Evolutionary conservation across 495 filamentous ascomycete genomes (phyloP).

Genomic region (Patellaria atrata): DNA sequence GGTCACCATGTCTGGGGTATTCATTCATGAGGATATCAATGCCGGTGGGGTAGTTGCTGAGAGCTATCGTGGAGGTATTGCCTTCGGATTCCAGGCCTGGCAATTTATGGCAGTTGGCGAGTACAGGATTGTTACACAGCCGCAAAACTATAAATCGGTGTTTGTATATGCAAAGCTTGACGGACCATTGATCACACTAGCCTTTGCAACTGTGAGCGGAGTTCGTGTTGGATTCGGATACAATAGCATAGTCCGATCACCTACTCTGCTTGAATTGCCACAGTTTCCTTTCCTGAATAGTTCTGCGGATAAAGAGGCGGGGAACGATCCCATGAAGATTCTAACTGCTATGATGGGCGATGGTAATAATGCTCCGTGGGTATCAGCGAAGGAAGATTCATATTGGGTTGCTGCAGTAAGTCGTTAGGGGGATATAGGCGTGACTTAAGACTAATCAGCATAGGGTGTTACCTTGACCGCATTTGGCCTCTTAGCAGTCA

Average conservation of each 20-base stretch:
- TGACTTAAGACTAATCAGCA: no score
- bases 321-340: background rate
- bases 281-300: background rate
- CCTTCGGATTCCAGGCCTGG: slow-evolving; percentile 1
- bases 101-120: slow-evolving; percentile 3
- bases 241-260: background rate
- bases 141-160: background rate
- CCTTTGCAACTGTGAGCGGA: slow-evolving; percentile 10
- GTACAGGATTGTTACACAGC: background rate
- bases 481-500: slow-evolving; percentile 29
- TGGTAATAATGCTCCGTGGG: slow-evolving; percentile 16
- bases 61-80: slow-evolving; percentile 23
- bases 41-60: slow-evolving; percentile 9
- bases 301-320: background rate
- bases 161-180: slow-evolving; percentile 1
- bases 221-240: slow-evolving; percentile 24
- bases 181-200: slow-evolving; percentile 1
- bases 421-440: no score
- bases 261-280: background rate
- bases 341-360: background rate
- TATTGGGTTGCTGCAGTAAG: slow-evolving; percentile 32
- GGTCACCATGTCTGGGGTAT: slow-evolving; percentile 28
- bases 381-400: slow-evolving; percentile 14
- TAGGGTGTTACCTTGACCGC: slow-evolving; percentile 30
- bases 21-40: slow-evolving; percentile 25